These are phyloP conservation scores for Thielaviopsis populi DNA, from an alignment of 2,329 filamentous ascomycete species.

Conservation along the genomic window DNA sequence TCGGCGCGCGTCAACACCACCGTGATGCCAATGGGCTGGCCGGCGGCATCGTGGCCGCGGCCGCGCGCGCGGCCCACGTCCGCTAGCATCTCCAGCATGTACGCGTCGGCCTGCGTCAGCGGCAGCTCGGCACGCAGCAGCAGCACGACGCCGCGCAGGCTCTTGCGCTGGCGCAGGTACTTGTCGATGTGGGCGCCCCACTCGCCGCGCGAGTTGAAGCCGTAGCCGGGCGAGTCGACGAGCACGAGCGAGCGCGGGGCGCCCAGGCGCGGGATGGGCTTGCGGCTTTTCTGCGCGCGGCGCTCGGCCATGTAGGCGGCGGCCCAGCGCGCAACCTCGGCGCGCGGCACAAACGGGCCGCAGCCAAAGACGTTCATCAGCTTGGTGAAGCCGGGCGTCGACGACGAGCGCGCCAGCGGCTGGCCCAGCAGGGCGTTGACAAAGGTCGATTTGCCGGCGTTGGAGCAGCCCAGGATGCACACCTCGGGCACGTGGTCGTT, in stretches of 20 bases:
- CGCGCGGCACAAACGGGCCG: constrained; percentile 26
- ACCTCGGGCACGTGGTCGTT: constrained; percentile 45
- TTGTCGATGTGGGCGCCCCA: constrained; percentile 40
- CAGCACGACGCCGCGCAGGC: constrained; percentile 37
- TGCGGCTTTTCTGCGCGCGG: constrained; percentile 5
- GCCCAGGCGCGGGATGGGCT: constrained; percentile 19
- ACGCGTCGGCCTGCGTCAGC: constrained; percentile 33
- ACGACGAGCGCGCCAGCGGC: constrained; percentile 34
- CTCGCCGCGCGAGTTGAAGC: constrained; percentile 29
- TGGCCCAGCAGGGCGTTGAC: constrained; percentile 62
- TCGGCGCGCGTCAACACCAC: constrained; percentile 44
- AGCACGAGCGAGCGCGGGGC: constrained; percentile 34
- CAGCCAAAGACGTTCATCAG: constrained; percentile 43
- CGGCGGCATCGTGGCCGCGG: not conserved
- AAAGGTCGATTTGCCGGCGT: constrained; percentile 79
- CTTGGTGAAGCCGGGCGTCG: constrained; percentile 37
- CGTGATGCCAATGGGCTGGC: constrained; percentile 23
- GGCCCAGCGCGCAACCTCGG: constrained; percentile 7
- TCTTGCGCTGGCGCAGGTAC: constrained; percentile 33
- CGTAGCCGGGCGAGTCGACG: constrained; percentile 38
- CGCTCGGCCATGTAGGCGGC: not conserved
- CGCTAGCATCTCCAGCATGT: constrained; percentile 34
- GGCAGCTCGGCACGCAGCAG: constrained; percentile 39
- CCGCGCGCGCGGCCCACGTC: constrained; percentile 26
- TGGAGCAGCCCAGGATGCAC: constrained; percentile 71